phyloP scores from a whole-genome alignment of 345 rosid genomes.

The Populus deltoides region DNA sequence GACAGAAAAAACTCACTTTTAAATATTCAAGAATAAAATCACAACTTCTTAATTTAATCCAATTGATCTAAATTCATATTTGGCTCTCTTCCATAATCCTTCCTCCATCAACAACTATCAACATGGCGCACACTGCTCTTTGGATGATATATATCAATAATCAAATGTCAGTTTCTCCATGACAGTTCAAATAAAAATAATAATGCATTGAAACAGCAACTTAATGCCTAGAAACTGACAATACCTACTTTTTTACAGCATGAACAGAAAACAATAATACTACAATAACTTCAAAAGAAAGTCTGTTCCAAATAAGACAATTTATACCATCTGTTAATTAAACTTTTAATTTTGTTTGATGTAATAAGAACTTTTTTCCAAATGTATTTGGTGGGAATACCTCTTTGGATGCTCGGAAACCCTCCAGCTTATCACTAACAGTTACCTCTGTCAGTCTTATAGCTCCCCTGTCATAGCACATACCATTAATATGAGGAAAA shows the following conservation, averaged over 20 bases:
- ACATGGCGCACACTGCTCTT: no score
- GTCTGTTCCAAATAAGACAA: neutral
- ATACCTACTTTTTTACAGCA: neutral
- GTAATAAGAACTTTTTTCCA: neutral
- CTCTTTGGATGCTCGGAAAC: constrained; percentile 87
- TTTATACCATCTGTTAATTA: neutral
- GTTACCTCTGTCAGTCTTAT: constrained; percentile 18
- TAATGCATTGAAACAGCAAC: neutral
- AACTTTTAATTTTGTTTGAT: neutral
- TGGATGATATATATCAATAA: no score
- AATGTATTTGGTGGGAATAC: constrained; percentile 28
- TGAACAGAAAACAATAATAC: no score
- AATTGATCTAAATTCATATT: no score
- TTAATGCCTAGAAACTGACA: neutral
- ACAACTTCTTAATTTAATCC: no score
- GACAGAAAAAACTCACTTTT: no score
- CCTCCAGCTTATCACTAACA: constrained; percentile 44
- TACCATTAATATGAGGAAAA: constrained; percentile 13
- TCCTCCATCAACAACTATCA: no score
- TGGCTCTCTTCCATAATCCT: no score
- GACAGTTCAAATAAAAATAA: neutral
- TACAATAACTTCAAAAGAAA: neutral
- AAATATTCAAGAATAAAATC: no score
- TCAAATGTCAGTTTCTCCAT: neutral
- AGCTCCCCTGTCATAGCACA: constrained; percentile 46